Conservation (phyloP, 169 alveolate species). For the Besnoitia besnoiti region DNA sequence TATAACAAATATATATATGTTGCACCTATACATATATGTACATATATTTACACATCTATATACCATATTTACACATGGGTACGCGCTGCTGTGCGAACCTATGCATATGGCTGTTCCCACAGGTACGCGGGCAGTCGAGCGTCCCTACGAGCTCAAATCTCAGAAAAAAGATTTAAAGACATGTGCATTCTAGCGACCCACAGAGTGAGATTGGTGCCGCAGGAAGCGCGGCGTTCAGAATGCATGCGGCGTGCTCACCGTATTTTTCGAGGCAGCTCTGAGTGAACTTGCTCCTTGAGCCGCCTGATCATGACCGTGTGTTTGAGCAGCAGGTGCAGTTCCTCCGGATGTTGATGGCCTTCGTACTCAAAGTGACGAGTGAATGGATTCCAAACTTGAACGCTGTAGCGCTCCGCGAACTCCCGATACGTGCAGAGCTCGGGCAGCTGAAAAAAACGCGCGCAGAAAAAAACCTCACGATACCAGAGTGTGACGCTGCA, state of each 20-base stretch:
- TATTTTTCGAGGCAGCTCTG: constrained; percentile 92
- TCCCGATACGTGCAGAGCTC: constrained; percentile 77
- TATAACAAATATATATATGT: background rate
- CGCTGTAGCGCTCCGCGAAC: constrained; percentile 80
- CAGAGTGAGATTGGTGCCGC: too few species aligned
- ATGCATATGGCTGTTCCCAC: background rate
- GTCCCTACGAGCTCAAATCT: too few species aligned
- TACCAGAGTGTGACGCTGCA: background rate
- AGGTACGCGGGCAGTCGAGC: too few species aligned
- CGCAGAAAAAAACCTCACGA: background rate
- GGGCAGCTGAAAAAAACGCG: constrained; percentile 60
- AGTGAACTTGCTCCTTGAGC: constrained; percentile 92
- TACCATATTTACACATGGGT: background rate
- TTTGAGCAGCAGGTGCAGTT: constrained; percentile 77
- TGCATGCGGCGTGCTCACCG: background rate
- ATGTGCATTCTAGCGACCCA: too few species aligned
- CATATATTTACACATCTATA: background rate
- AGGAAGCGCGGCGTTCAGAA: background rate
- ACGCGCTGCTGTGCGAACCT: background rate
- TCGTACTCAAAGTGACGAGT: constrained; percentile 75
- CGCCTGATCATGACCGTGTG: constrained; percentile 91
- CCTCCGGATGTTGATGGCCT: constrained; percentile 85
- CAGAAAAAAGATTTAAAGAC: too few species aligned
- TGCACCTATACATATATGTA: background rate
- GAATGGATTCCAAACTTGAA: constrained; percentile 48